phyloP scores from a whole-genome alignment of 2,329 filamentous ascomycete genomes.

The Fusarium papillatum region DNA sequence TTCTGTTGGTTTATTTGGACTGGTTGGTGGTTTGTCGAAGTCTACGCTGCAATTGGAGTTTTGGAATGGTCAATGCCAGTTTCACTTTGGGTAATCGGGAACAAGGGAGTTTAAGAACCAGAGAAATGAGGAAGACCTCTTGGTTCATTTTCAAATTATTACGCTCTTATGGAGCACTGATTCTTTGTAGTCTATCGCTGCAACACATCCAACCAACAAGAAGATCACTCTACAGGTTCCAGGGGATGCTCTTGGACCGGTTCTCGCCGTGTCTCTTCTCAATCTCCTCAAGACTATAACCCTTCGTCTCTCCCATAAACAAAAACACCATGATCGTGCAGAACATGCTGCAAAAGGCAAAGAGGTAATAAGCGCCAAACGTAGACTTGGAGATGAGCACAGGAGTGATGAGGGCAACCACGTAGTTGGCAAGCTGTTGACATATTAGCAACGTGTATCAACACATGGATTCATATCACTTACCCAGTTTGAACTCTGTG shows the following conservation, averaged over 20 bases:
- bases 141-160: background rate
- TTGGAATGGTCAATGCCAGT: slow-evolving; percentile 21
- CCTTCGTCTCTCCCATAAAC: slow-evolving; percentile 59
- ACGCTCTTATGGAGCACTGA: background rate
- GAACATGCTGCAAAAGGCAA: slow-evolving; percentile 54
- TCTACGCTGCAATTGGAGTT: slow-evolving; percentile 18
- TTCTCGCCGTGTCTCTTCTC: slow-evolving; percentile 26
- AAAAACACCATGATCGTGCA: slow-evolving; percentile 52
- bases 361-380: slow-evolving; percentile 61
- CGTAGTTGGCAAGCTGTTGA: slow-evolving; percentile 55
- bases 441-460: background rate
- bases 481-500: slow-evolving; percentile 67
- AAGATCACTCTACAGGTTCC: background rate
- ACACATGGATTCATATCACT: slow-evolving; percentile 5
- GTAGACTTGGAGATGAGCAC: slow-evolving; percentile 53
- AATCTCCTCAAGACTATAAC: slow-evolving; percentile 57
- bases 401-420: slow-evolving; percentile 60
- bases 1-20: slow-evolving; percentile 17
- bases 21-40: slow-evolving; percentile 23
- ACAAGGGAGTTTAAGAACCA: background rate
- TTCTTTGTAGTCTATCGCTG: background rate
- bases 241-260: background rate
- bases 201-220: background rate
- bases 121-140: background rate
- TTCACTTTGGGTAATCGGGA: slow-evolving; percentile 2